These are phyloP conservation scores for Babesia microti DNA, from an alignment of 169 alveolate species.

Conservation along the genomic window DNA sequence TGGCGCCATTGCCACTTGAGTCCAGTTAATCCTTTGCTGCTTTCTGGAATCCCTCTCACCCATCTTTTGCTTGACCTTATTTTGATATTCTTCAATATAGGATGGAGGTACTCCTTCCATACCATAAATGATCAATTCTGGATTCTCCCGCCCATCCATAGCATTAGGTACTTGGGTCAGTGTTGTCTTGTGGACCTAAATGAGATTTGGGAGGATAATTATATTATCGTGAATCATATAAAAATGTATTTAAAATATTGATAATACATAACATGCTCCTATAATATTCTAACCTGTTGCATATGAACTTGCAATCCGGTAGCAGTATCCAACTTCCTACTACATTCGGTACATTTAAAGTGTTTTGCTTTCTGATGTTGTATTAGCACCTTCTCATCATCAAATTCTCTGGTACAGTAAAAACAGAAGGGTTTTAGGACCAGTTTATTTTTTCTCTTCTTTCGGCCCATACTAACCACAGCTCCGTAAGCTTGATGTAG, in stretches of 20 bases:
- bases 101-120: constrained; percentile 93
- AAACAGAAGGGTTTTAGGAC: constrained; percentile 92
- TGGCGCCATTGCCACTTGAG: constrained; percentile 63
- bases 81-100: constrained; percentile 66
- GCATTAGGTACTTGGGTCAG: constrained; percentile 89
- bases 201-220: neutral
- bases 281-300: constrained; percentile 59
- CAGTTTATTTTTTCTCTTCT: constrained; percentile 79
- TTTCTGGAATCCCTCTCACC: constrained; percentile 57
- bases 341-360: constrained; percentile 86
- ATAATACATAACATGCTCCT: no score
- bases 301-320: constrained; percentile 76
- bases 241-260: neutral
- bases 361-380: constrained; percentile 96
- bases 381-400: constrained; percentile 86
- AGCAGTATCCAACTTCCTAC: constrained; percentile 90
- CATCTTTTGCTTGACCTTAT: constrained; percentile 45
- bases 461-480: constrained; percentile 81
- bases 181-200: constrained; percentile 84
- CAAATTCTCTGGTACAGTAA: constrained; percentile 93
- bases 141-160: constrained; percentile 86
- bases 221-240: neutral
- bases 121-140: constrained; percentile 87
- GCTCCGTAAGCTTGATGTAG: no score
- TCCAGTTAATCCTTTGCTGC: constrained; percentile 70